Percentiles rank a stretch among this genome's conserved stretches.
Evolutionary conservation across 2,329 filamentous ascomycete species (phyloP).

Genomic region (Fusarium sp.): DNA sequence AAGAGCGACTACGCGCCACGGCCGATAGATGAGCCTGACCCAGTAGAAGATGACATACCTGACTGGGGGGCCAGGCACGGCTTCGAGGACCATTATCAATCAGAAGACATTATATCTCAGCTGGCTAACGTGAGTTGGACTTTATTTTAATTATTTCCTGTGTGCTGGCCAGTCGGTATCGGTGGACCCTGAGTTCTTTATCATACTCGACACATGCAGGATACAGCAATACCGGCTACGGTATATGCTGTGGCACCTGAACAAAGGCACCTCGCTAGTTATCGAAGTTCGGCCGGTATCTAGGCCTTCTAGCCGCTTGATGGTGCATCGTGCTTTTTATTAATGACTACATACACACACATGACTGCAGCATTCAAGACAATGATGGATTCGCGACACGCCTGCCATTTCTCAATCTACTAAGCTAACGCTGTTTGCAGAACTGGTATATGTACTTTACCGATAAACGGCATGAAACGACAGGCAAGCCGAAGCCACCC

Average conservation of each 20-base stretch:
- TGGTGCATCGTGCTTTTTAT: background rate
- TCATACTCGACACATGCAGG: constrained; percentile 11
- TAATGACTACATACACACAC: background rate
- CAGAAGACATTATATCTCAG: constrained; percentile 86
- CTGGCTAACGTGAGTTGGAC: constrained; percentile 76
- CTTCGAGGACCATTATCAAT: constrained; percentile 92
- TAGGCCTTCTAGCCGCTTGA: background rate
- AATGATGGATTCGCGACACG: background rate
- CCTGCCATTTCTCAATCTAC: background rate
- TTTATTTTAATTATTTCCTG: constrained; percentile 24
- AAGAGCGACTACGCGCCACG: constrained; percentile 66
- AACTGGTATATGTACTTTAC: constrained; percentile 99
- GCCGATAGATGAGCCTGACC: constrained; percentile 55
- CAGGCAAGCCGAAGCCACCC: constrained; percentile 82
- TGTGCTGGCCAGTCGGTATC: constrained; percentile 13
- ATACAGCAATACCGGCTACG: background rate
- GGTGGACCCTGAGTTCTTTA: constrained; percentile 51
- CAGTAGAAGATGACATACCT: constrained; percentile 58
- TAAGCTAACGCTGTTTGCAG: constrained; percentile 57
- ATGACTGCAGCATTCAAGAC: background rate
- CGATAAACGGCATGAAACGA: constrained; percentile 96
- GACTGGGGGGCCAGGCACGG: constrained; percentile 79
- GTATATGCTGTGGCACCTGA: constrained; percentile 3
- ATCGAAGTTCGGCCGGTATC: background rate
- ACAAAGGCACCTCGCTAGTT: background rate